Percentiles rank a stretch among this genome's conserved stretches.
Evolutionary conservation across 164 flowering plant species (phyloP).

Genomic region (Cinnamomum chago): DNA sequence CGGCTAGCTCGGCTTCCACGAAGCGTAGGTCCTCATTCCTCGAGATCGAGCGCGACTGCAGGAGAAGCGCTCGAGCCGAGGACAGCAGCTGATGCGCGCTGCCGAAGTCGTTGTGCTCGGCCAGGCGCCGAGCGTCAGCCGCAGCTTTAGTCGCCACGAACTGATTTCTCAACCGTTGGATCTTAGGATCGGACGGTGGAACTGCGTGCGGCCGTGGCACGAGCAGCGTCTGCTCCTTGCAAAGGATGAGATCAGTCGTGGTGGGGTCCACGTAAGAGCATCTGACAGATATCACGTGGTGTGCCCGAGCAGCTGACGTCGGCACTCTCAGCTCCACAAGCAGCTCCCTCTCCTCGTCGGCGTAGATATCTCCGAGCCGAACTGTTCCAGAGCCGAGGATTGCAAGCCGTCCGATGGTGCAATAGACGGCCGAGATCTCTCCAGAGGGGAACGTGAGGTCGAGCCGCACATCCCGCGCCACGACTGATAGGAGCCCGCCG

Average conservation of each 20-base stretch:
- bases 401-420: slow-evolving; percentile 41
- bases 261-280: slow-evolving; percentile 67
- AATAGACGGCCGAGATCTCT: slow-evolving; percentile 66
- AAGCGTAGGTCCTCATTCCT: slow-evolving; percentile 44
- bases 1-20: slow-evolving; percentile 64
- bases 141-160: slow-evolving; percentile 63
- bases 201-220: slow-evolving; percentile 47
- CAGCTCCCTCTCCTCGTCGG: slow-evolving; percentile 80
- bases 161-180: slow-evolving; percentile 56
- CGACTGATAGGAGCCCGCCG: slow-evolving; percentile 79
- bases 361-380: slow-evolving; percentile 73
- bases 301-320: slow-evolving; percentile 28
- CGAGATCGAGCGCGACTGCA: slow-evolving; percentile 35
- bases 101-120: slow-evolving; percentile 42
- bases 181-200: slow-evolving; percentile 41
- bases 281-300: slow-evolving; percentile 55
- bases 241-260: slow-evolving; percentile 37
- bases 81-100: slow-evolving; percentile 62
- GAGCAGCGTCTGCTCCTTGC: slow-evolving; percentile 42
- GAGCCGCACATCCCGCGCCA: slow-evolving; percentile 63
- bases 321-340: slow-evolving; percentile 70
- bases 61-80: slow-evolving; percentile 63
- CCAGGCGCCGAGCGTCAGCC: slow-evolving; percentile 63
- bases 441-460: slow-evolving; percentile 54
- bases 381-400: slow-evolving; percentile 34